These are phyloP conservation scores for Fusarium haematococcum DNA, from an alignment of 2,329 filamentous ascomycete genomes.

Conservation along the genomic window DNA sequence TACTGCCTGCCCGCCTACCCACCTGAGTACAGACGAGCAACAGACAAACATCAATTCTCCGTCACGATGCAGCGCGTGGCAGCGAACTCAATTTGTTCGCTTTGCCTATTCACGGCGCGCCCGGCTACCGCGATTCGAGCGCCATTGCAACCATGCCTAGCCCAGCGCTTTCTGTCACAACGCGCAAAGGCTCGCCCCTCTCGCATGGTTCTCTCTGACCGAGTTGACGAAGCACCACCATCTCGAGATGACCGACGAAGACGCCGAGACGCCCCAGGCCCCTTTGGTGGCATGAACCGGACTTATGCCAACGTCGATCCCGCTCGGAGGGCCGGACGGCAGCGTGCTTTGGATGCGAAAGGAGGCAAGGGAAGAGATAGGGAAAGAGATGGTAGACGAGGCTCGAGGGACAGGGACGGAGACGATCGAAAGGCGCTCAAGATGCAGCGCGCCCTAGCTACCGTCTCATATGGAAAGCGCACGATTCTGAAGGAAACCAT, in stretches of 20 bases:
- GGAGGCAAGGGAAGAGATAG: constrained; percentile 44
- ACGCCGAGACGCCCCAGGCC: constrained; percentile 57
- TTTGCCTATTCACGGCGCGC: constrained; percentile 35
- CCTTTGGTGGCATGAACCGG: constrained; percentile 68
- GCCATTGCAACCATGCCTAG: constrained; percentile 48
- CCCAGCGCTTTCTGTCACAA: constrained; percentile 52
- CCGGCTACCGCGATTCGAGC: constrained; percentile 22
- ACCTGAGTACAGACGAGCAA: neutral
- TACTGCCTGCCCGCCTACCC: neutral
- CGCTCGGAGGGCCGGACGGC: constrained; percentile 32
- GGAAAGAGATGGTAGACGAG: constrained; percentile 50
- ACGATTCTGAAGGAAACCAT: constrained; percentile 65
- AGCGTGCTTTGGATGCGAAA: constrained; percentile 27
- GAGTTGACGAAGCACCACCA: constrained; percentile 58
- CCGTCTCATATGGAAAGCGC: constrained; percentile 79
- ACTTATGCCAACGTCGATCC: constrained; percentile 58
- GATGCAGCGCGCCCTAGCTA: constrained; percentile 86
- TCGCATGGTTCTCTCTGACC: constrained; percentile 69
- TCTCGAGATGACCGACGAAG: constrained; percentile 50
- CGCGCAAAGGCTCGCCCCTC: constrained; percentile 57
- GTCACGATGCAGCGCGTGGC: constrained; percentile 40
- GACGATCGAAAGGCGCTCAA: constrained; percentile 81
- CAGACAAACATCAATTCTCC: neutral
- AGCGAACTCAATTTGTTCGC: constrained; percentile 40
- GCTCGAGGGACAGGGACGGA: constrained; percentile 46